Conservation (phyloP, 305 asterid genomes). For the Fraxinus ornus region DNA sequence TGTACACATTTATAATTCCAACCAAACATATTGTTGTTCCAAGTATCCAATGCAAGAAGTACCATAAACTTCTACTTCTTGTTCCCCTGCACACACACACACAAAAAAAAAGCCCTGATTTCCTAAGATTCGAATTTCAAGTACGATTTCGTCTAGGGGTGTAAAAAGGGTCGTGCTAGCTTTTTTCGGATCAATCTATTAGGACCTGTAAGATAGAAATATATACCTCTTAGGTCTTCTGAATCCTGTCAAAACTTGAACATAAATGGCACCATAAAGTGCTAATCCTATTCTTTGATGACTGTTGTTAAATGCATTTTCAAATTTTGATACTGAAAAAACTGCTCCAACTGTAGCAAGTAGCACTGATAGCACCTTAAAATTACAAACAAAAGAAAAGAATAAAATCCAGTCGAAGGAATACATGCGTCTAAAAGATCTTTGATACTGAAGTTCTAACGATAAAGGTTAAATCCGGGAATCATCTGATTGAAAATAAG, state of each 20-base stretch:
- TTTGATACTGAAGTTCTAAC: background rate
- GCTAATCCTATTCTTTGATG: constrained; percentile 87
- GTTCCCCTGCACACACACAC: constrained; percentile 43
- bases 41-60: constrained; percentile 66
- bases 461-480: background rate
- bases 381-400: background rate
- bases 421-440: background rate
- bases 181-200: background rate
- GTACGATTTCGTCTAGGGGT: background rate
- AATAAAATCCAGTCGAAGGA: background rate
- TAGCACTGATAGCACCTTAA: constrained; percentile 55
- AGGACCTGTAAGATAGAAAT: background rate
- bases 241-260: constrained; percentile 55
- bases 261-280: constrained; percentile 63
- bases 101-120: background rate
- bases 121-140: background rate
- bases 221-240: constrained; percentile 66
- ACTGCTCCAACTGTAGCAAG: constrained; percentile 67
- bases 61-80: constrained; percentile 57
- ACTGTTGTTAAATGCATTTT: constrained; percentile 63
- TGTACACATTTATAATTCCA: constrained; percentile 60
- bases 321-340: constrained; percentile 65
- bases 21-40: constrained; percentile 57
- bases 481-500: background rate
- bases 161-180: background rate